Conservation (phyloP, 306 rosid genomes). For the Pyrus bretschneideri region DNA sequence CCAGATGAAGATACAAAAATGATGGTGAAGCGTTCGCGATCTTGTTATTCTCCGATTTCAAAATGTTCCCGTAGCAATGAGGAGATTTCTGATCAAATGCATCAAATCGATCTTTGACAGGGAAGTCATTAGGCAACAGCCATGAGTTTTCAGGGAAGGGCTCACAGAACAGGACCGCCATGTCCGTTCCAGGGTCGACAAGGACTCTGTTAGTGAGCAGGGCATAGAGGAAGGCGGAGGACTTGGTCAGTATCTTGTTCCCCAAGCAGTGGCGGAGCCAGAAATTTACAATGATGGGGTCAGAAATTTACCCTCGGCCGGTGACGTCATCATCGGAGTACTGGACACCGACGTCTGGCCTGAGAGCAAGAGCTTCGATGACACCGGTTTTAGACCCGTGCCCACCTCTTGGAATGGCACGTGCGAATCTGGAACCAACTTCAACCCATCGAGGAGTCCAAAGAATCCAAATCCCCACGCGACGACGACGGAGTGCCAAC, state of each 20-base stretch:
- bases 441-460: too few species aligned
- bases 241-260: constrained; percentile 57
- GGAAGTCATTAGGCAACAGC: constrained; percentile 53
- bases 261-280: constrained; percentile 20
- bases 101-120: constrained; percentile 28
- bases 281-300: too few species aligned
- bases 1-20: constrained; percentile 52
- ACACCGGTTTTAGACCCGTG: neutral
- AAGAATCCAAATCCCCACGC: too few species aligned
- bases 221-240: constrained; percentile 60
- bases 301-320: too few species aligned
- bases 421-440: too few species aligned
- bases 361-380: too few species aligned
- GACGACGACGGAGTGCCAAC: too few species aligned
- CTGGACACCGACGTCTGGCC: too few species aligned
- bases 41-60: constrained; percentile 31
- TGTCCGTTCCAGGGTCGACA: constrained; percentile 64
- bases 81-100: constrained; percentile 37
- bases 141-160: constrained; percentile 60
- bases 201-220: constrained; percentile 68
- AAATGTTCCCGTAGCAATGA: constrained; percentile 49
- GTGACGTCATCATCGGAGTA: too few species aligned
- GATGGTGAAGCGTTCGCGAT: constrained; percentile 16
- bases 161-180: constrained; percentile 65
- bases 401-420: neutral